A percentile compares a stretch with the other conserved stretches of the same genome.
Conservation (phyloP, 306 rosid genomes). For the Lablab purpureus region DNA sequence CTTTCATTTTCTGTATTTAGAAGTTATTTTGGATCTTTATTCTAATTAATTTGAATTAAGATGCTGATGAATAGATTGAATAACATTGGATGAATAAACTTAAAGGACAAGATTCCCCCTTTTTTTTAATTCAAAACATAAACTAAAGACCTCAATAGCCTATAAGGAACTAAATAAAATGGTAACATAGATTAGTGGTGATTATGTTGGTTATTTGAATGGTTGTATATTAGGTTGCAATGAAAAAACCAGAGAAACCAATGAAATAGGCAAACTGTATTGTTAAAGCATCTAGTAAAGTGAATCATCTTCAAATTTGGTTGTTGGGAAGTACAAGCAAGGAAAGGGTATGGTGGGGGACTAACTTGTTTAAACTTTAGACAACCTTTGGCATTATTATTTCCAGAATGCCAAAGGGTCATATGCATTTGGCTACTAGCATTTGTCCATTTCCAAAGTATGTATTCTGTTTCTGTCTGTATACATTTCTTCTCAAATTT, state of each 20-base stretch:
- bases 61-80: no score
- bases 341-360: constrained; percentile 26
- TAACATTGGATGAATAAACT: not conserved
- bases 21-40: not conserved
- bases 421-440: constrained; percentile 44
- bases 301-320: constrained; percentile 31
- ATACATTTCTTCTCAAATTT: constrained; percentile 34
- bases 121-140: not conserved
- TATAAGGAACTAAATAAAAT: not conserved
- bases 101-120: not conserved
- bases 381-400: constrained; percentile 46
- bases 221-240: not conserved
- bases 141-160: not conserved
- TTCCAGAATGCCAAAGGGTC: constrained; percentile 41
- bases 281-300: constrained; percentile 29
- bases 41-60: not conserved
- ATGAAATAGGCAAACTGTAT: constrained; percentile 15
- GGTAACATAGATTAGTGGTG: not conserved
- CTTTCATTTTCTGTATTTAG: not conserved
- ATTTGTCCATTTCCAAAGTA: constrained; percentile 49
- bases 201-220: constrained; percentile 1
- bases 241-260: constrained; percentile 15
- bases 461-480: constrained; percentile 36
- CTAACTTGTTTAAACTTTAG: constrained; percentile 18
- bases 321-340: constrained; percentile 42